A percentile compares a stretch with the other conserved stretches of the same genome.
These are phyloP conservation scores for Puya raimondii DNA, from an alignment of 176 grass and related monocot genomes.

Conservation along the genomic window DNA sequence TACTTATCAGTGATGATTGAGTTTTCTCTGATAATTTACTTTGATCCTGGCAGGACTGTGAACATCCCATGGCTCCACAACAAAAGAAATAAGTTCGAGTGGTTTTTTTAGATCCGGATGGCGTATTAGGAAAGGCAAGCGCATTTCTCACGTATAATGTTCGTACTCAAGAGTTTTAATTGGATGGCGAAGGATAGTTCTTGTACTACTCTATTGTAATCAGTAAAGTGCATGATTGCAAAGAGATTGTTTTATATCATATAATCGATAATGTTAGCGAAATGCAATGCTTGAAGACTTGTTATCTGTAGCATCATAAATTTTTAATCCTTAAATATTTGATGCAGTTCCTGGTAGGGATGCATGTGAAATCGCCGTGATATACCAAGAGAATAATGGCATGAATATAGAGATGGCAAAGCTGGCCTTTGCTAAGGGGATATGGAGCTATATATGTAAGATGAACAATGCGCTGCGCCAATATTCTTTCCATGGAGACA, in stretches of 20 bases:
- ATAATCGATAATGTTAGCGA: too few species aligned
- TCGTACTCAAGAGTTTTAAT: background rate
- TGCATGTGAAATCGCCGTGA: conserved; percentile 73
- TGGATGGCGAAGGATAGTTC: background rate
- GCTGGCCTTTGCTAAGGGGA: conserved; percentile 88
- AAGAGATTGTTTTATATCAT: too few species aligned
- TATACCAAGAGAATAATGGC: conserved; percentile 86
- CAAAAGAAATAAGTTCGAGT: conserved; percentile 85
- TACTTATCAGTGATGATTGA: background rate
- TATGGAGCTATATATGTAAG: conserved; percentile 94
- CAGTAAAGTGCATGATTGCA: too few species aligned
- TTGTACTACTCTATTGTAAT: background rate
- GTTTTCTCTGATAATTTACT: conserved; percentile 8
- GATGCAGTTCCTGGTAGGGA: conserved; percentile 69
- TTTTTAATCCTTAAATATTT: conserved; percentile 15
- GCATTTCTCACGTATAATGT: background rate
- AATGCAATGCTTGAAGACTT: too few species aligned
- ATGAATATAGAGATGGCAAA: conserved; percentile 96
- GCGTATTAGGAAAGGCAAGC: conserved; percentile 78
- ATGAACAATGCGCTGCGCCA: conserved; percentile 77
- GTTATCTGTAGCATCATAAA: background rate
- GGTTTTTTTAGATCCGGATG: conserved; percentile 74
- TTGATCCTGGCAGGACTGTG: conserved; percentile 65
- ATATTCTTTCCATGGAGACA: conserved; percentile 35
- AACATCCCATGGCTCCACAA: conserved; percentile 47